Evolutionary conservation across 2,329 filamentous ascomycete species (phyloP).

Genomic region (Colletotrichum sp.): DNA sequence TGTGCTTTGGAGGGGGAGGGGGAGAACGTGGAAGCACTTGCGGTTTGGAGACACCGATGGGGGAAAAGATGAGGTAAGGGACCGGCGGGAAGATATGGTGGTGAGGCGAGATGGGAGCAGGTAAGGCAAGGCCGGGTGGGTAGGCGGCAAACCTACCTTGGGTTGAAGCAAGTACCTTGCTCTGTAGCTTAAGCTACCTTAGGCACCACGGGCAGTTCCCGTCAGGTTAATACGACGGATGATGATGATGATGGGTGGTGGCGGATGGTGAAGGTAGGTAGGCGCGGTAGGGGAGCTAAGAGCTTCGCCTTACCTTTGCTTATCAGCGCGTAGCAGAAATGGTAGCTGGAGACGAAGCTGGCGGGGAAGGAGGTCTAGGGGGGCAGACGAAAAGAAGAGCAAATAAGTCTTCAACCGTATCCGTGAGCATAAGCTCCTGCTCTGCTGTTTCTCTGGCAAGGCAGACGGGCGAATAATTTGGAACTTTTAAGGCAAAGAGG

Average conservation of each 20-base stretch:
- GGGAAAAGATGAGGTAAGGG: slow-evolving; percentile 12
- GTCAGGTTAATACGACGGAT: background rate
- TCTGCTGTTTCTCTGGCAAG: background rate
- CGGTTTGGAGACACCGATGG: slow-evolving; percentile 8
- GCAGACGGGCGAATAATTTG: background rate
- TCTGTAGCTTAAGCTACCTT: background rate
- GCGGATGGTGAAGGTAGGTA: background rate
- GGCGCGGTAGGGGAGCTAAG: background rate
- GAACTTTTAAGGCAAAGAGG: background rate
- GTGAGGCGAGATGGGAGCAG: background rate
- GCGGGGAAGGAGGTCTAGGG: background rate
- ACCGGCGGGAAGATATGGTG: background rate
- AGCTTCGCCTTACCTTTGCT: slow-evolving; percentile 2
- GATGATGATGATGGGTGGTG: background rate
- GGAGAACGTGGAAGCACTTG: background rate
- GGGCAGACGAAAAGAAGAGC: background rate
- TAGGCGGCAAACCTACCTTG: background rate
- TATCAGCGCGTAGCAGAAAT: background rate
- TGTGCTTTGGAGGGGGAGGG: slow-evolving; percentile 21
- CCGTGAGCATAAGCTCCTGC: background rate
- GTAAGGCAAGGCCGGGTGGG: background rate
- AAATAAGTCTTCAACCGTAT: background rate
- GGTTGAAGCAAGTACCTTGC: background rate
- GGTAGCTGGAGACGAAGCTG: background rate
- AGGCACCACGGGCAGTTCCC: background rate